phyloP scores from a whole-genome alignment of 2,329 filamentous ascomycete genomes.

The Penicillium occitanis region DNA sequence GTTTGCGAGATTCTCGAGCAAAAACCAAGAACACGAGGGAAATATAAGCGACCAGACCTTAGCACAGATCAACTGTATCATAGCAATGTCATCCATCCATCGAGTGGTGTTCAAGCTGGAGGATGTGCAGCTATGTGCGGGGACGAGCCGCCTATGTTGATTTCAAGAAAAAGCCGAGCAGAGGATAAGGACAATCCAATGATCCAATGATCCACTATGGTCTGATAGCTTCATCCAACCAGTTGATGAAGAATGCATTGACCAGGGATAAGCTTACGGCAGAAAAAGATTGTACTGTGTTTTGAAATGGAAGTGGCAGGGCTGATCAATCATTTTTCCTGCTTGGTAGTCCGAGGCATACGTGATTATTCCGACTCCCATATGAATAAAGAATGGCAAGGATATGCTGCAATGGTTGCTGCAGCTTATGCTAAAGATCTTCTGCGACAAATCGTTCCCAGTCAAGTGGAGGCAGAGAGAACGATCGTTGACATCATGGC shows the following conservation, averaged over 20 bases:
- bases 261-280: conserved; percentile 13
- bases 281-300: conserved; percentile 24
- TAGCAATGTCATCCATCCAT: conserved; percentile 11
- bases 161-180: neutral
- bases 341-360: conserved; percentile 43
- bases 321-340: conserved; percentile 34
- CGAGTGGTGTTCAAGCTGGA: neutral
- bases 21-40: conserved; percentile 19
- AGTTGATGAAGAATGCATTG: conserved; percentile 23
- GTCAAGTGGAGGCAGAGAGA: conserved; percentile 35
- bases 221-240: conserved; percentile 24
- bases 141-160: conserved; percentile 1
- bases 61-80: conserved; percentile 18
- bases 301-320: conserved; percentile 36
- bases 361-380: conserved; percentile 44
- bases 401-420: conserved; percentile 32
- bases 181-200: conserved; percentile 16
- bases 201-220: conserved; percentile 23
- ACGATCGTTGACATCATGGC: conserved; percentile 32
- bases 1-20: conserved; percentile 29
- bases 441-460: conserved; percentile 16
- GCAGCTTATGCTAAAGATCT: conserved; percentile 31
- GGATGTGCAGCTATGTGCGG: conserved; percentile 6
- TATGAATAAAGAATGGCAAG: conserved; percentile 30
- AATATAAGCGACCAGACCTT: conserved; percentile 14